phyloP scores from a whole-genome alignment of 805 yeast genomes.

The Candida wancherniae region DNA sequence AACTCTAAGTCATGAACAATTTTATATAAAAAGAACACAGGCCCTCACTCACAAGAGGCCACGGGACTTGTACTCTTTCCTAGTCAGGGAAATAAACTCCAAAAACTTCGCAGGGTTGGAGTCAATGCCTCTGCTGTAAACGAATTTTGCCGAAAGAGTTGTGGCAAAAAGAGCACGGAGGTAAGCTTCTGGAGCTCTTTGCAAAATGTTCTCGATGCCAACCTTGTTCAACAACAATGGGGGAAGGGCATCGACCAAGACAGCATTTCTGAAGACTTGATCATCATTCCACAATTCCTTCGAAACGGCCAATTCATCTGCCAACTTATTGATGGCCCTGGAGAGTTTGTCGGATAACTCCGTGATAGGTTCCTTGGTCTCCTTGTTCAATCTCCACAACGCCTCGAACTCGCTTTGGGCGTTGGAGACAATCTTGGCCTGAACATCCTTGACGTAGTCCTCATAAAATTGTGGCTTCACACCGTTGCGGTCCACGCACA shows the following conservation, averaged over 20 bases:
- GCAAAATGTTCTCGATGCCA: conserved; percentile 63
- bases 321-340: conserved; percentile 74
- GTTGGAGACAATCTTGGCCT: conserved; percentile 65
- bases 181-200: conserved; percentile 82
- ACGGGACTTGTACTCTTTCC: conserved; percentile 38
- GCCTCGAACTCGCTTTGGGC: conserved; percentile 84
- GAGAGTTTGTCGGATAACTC: conserved; percentile 81
- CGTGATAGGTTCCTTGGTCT: conserved; percentile 58
- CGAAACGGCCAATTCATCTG: conserved; percentile 78
- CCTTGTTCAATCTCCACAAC: conserved; percentile 70
- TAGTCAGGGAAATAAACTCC: conserved; percentile 58
- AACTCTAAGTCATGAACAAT: too few relatives aligned
- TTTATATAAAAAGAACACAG: too few relatives aligned
- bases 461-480: conserved; percentile 69
- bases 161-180: conserved; percentile 86
- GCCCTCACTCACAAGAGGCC: conserved; percentile 27
- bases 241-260: conserved; percentile 77
- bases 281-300: conserved; percentile 85
- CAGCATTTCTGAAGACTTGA: conserved; percentile 65
- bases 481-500: conserved; percentile 62
- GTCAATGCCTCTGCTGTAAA: conserved; percentile 74
- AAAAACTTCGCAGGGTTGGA: conserved; percentile 76
- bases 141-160: conserved; percentile 77
- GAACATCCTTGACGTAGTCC: conserved; percentile 81
- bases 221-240: conserved; percentile 59